Base-by-base conservation (phyloP, 306 rosid species). In the Sphenostylis stenocarpa region DNA sequence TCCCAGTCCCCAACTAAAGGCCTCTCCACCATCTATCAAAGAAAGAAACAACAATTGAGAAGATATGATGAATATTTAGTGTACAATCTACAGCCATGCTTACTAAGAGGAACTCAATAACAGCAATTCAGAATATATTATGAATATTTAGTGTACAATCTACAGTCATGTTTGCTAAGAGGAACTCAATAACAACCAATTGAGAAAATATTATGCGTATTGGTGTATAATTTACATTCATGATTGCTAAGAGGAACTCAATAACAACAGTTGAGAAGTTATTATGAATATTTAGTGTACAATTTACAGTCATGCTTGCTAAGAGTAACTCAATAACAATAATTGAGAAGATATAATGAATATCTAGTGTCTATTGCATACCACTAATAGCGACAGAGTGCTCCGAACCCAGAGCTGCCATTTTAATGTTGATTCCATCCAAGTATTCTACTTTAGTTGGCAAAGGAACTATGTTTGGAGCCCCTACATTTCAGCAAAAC, bases 1-100 rank as follows among this genome's bases (percentile, higher is more conserved):
- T 83, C 97, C 98, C 72, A 81, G 75, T 29, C 98, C 98, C 98
- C 98, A 94, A 78, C 98, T 94, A 72, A 91, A 86, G 70, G 87
- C 81, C 77, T 90, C 93, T 76, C 96, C 98, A 55, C 83, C 86
- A 87, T 90, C 98, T 94, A 81, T 76, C 33, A 67, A 74, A 82
- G 80, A 80, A 28, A 62, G 51, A 66, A 74, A 67, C 55, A 20
- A 76, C 15, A 24, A 63, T 9, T 28, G 31, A 77, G 17, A 84
- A 23, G 53, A 81, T 24, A 21, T 58, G 34, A 68, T 45, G 23
- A 62, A 48, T 44, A 70, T 31, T 57, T 64, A 28, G 49, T 48
- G 68, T 21, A 57, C 76, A 58, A 36, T 12, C 57, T 16, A 57
- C 13, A 12, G 55, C 45, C 79, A 70, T 20, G 47, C 29, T 70